These are phyloP conservation scores for Tagetes erecta DNA, from an alignment of 129 eudicot species.

Conservation along the genomic window DNA sequence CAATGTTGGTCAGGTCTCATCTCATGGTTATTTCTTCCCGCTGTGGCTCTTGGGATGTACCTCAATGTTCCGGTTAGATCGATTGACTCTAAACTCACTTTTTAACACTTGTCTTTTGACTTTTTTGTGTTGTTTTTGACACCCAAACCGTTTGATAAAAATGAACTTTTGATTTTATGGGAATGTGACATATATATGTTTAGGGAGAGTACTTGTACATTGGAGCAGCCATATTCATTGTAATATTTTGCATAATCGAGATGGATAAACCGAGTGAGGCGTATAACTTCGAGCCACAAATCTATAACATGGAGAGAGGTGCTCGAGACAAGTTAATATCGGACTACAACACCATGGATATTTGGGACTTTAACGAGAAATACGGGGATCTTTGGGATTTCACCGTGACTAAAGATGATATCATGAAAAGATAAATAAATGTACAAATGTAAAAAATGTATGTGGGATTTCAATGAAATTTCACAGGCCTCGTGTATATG, in stretches of 20 bases:
- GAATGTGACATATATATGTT: slow-evolving; percentile 9
- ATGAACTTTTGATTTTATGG: background rate
- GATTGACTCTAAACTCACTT: background rate
- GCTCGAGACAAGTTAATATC: slow-evolving; percentile 86
- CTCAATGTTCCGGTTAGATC: slow-evolving; percentile 75
- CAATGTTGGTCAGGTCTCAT: slow-evolving; percentile 54
- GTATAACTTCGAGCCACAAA: slow-evolving; percentile 89
- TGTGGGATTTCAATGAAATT: no score
- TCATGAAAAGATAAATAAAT: slow-evolving; percentile 51
- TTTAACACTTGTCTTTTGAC: no score
- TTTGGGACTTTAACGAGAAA: slow-evolving; percentile 94
- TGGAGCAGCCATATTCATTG: slow-evolving; percentile 79
- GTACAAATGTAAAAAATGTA: no score
- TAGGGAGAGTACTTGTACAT: slow-evolving; percentile 94
- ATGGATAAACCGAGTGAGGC: slow-evolving; percentile 95
- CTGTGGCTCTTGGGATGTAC: slow-evolving; percentile 84
- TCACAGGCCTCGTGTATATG: slow-evolving; percentile 19
- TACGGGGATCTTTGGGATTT: slow-evolving; percentile 99
- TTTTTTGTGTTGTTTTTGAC: no score
- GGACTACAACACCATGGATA: slow-evolving; percentile 93
- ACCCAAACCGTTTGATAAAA: no score
- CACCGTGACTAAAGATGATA: slow-evolving; percentile 68
- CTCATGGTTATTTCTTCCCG: slow-evolving; percentile 93
- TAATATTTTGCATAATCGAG: slow-evolving; percentile 79
- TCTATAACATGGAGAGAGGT: slow-evolving; percentile 86